phyloP scores from a whole-genome alignment of 257 asterid species.

The Scutellaria baicalensis region DNA sequence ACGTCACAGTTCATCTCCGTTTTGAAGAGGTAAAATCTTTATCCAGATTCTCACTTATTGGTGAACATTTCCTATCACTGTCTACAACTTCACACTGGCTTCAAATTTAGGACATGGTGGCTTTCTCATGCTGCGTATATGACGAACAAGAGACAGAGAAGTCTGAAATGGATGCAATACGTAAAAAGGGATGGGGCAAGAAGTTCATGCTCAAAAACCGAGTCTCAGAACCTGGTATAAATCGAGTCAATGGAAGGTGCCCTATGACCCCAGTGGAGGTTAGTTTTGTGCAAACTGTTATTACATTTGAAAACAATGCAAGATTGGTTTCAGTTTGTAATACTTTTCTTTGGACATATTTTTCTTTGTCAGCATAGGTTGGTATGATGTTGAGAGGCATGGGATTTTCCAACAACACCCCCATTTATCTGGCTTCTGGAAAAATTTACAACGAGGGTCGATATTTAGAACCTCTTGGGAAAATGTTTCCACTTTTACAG shows the following conservation, averaged over 20 bases:
- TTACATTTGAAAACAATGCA: no score
- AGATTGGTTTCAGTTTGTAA: constrained; percentile 18
- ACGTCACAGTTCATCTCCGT: constrained; percentile 77
- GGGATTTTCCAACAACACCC: constrained; percentile 74
- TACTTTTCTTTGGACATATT: constrained; percentile 23
- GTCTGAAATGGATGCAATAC: constrained; percentile 58
- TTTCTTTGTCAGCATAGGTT: constrained; percentile 88
- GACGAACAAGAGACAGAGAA: constrained; percentile 65
- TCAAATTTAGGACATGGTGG: constrained; percentile 75
- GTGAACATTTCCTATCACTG: neutral
- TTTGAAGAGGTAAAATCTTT: constrained; percentile 59
- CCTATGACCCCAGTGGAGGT: constrained; percentile 98
- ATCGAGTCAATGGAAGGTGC: constrained; percentile 76
- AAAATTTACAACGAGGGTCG: constrained; percentile 57
- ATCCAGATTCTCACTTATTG: neutral
- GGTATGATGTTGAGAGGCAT: constrained; percentile 95
- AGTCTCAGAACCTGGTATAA: constrained; percentile 48
- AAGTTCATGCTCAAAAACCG: constrained; percentile 45
- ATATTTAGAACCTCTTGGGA: constrained; percentile 53
- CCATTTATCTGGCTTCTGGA: constrained; percentile 82
- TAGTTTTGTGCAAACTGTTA: constrained; percentile 13
- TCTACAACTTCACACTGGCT: constrained; percentile 6
- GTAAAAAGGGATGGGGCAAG: constrained; percentile 77
- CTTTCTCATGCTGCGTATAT: constrained; percentile 76
- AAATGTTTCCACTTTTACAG: constrained; percentile 75